Conservation (phyloP, 495 filamentous ascomycete species). For the Sabuloglossum arenarium region DNA sequence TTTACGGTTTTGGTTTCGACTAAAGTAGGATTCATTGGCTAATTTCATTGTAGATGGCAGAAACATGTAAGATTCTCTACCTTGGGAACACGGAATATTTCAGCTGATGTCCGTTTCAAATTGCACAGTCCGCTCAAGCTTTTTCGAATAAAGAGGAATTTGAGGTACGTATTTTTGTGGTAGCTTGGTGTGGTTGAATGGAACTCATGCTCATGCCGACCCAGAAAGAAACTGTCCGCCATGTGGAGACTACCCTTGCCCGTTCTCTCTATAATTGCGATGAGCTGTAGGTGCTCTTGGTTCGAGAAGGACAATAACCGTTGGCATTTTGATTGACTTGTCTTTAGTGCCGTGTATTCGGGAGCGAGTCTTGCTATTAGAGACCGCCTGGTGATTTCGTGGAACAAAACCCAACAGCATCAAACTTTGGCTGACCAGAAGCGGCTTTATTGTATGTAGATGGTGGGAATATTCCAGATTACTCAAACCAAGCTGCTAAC, state of each 20-base stretch:
- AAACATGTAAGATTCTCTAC: constrained; percentile 38
- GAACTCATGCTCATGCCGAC: constrained; percentile 1
- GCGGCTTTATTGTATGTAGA: constrained; percentile 58
- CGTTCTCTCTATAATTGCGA: constrained; percentile 97
- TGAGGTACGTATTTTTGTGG: constrained; percentile 23
- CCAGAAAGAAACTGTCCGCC: constrained; percentile 65
- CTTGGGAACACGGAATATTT: constrained; percentile 3
- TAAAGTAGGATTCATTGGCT: background rate
- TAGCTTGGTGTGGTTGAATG: background rate
- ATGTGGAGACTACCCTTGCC: constrained; percentile 91
- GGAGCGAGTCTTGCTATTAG: constrained; percentile 80
- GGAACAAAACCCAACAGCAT: constrained; percentile 93
- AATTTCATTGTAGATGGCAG: constrained; percentile 38
- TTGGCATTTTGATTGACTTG: background rate
- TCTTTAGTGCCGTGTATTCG: constrained; percentile 56
- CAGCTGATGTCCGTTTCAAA: background rate
- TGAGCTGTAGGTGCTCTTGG: constrained; percentile 35
- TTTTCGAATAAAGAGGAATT: constrained; percentile 63
- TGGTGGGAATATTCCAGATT: background rate
- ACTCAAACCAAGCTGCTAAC: background rate
- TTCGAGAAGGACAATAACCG: background rate
- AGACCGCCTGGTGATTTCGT: constrained; percentile 81
- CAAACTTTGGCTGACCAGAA: constrained; percentile 84
- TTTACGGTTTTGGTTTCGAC: background rate
- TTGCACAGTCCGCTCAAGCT: constrained; percentile 32